Base-by-base conservation (phyloP, 2,329 filamentous ascomycete genomes). In the Chrysoporthe cubensis region DNA sequence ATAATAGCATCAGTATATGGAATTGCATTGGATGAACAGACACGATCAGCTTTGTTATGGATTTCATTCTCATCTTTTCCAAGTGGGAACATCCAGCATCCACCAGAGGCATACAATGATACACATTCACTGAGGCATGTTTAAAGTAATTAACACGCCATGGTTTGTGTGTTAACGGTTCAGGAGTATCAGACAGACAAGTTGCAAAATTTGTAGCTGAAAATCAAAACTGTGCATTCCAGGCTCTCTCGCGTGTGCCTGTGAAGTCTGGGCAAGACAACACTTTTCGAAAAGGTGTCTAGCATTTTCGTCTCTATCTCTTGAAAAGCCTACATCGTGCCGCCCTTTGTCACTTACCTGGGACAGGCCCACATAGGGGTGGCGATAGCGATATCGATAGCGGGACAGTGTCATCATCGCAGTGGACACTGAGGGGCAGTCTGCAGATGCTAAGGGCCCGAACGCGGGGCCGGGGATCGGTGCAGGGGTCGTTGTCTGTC, bases 381-480 rank as follows among this genome's bases (percentile, higher is more conserved):
- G 44, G 44, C 21, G 13, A 54, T 54, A 26, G 18, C 48, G n/a
- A 50, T 26, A 26, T 26, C 26, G 26, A 26, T 26, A 54, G 50
- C 50, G 50, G 50, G 48, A 52, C 11, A 54, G 21, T 54, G 26
- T 26, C 32, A 57, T 34, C 16, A 5, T 40, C 21, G 11, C 18
- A n/a, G 7, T 32, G 32, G 32, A 32, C 59, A 48, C 59, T 48
- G 59, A 61, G 59, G 59, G 59, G 59, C 59, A 26, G 26, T 26
- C 26, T 26, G 26, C 26, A 61, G 26, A 61, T 44, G 43, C 59
- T 46, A 40, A 40, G 57, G 40, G 59, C 43, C 59, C 59, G 59
- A 61, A 37, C 42, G 43, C 59, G 59, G 59, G 59, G 48, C 59
- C 59, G 59, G 59, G 43, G 18, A 46, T 16, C 21, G 26, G 21